A percentile compares a stretch with the other conserved stretches of the same genome.
Evolutionary conservation across 1,139 yeast species (phyloP).

Genomic region (Dujonia santamariae): DNA sequence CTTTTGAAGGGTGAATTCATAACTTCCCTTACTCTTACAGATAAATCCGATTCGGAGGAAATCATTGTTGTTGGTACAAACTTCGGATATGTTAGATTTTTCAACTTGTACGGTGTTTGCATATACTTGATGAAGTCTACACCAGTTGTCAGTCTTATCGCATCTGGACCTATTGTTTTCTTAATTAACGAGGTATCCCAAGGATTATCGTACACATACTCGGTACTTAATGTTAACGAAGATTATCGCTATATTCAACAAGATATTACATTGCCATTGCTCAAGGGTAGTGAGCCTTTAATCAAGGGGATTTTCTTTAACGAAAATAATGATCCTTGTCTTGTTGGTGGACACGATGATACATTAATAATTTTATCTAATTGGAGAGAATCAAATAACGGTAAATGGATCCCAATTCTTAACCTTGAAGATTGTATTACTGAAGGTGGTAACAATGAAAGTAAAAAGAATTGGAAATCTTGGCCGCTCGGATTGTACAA

Average conservation of each 20-base stretch:
- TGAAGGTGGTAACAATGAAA: conserved; percentile 45
- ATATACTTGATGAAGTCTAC: conserved; percentile 35
- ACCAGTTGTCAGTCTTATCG: conserved; percentile 38
- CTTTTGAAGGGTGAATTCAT: conserved; percentile 32
- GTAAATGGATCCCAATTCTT: conserved; percentile 86
- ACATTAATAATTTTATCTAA: conserved; percentile 64
- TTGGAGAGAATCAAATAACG: conserved; percentile 77
- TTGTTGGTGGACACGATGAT: conserved; percentile 71
- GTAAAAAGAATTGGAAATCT: conserved; percentile 53
- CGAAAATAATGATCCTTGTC: conserved; percentile 82
- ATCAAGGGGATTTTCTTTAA: conserved; percentile 77
- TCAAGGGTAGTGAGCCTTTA: conserved; percentile 24
- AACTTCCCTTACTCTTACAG: conserved; percentile 36
- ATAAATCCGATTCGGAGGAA: conserved; percentile 22
- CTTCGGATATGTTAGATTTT: conserved; percentile 39
- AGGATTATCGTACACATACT: conserved; percentile 28
- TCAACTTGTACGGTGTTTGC: conserved; percentile 41
- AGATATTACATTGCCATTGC: conserved; percentile 37
- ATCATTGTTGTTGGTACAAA: conserved; percentile 42
- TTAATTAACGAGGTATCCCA: conserved; percentile 28
- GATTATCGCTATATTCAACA: conserved; percentile 42
- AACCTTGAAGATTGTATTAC: conserved; percentile 60
- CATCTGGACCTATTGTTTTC: conserved; percentile 33
- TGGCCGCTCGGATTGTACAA: conserved; percentile 87
- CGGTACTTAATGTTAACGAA: conserved; percentile 34